Evolutionary conservation across 2,329 filamentous ascomycete species (phyloP).

Genomic region (Periconia sp.): DNA sequence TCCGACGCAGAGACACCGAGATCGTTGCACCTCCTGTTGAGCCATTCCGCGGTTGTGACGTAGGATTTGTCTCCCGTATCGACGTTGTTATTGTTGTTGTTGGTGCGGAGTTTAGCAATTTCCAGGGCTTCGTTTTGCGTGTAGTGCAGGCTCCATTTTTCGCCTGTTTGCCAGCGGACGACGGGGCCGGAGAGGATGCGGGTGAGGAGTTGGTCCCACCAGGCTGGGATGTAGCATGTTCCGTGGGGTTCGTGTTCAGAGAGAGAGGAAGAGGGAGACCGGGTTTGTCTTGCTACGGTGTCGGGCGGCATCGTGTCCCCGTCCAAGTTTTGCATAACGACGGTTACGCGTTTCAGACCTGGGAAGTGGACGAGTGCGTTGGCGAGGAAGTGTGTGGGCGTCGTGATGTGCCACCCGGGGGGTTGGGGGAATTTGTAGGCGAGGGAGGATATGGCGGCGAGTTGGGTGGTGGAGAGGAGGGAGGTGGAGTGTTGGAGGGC

Average conservation of each 20-base stretch:
- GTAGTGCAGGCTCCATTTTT: constrained; percentile 9
- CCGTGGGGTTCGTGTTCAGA: background rate
- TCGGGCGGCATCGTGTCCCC: background rate
- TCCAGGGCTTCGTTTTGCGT: constrained; percentile 1
- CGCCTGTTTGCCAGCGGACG: constrained; percentile 8
- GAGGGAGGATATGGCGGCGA: constrained; percentile 4
- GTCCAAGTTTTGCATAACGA: background rate
- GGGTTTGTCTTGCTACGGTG: no score
- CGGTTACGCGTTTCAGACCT: background rate
- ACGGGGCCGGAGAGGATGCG: background rate
- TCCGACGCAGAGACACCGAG: background rate
- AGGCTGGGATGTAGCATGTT: background rate
- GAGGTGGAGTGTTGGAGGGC: background rate
- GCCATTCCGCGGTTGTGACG: background rate
- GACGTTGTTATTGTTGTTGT: background rate
- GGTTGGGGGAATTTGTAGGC: background rate
- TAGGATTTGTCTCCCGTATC: background rate
- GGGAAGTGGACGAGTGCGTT: constrained; percentile 6
- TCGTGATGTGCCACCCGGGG: background rate
- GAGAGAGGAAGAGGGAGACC: no score
- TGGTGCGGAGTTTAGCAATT: background rate
- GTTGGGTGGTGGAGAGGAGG: constrained; percentile 1
- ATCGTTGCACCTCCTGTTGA: constrained; percentile 3
- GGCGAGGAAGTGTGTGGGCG: background rate
- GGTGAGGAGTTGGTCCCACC: background rate